Base-by-base conservation (phyloP, 148 eudicot species). In the Agrostemma githago region DNA sequence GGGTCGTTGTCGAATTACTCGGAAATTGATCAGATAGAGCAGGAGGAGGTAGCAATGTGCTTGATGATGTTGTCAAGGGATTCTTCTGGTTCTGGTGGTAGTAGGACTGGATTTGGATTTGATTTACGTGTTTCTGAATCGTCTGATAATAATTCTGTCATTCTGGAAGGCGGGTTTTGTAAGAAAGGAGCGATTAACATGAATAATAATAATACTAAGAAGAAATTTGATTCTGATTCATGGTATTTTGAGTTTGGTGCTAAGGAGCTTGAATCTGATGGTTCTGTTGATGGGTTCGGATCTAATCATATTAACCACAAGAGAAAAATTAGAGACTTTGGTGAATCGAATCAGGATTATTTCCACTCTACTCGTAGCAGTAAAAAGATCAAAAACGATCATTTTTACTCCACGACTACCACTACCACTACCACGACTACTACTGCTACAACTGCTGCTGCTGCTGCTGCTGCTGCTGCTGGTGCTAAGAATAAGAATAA, bases 61-160 rank as follows among this genome's bases (percentile, higher is more conserved):
- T 90, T 95, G 86, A 88, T 95, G 90, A 86, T 95, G 97, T 62
- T 95, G 56, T 92, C 93, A 65, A 87, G 86, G 85, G 98, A 94
- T 79, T 86, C 82, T 10, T 72, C 57, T 68, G 42, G 77, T 37
- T 7, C 15, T 66, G 46, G 19, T 43, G 46, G 74, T 46, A 64
- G 17, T 7, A 72, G 48, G 15, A 58, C 9, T 44, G 68, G 37
- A 43, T 46, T 9, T 46, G 69, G 43, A 44, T 62, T 79, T 51
- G 68, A 71, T 68, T 44, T 87, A 15, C 82, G 80, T 63, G 84
- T 79, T 68, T 82, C 81, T 6, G 98, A 92, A 60, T 88, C 96
- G 2, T 89, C 93, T 5, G 96, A 88, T 76, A 89, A 90, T 63
- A 85, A 86, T 73, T 94, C 97, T 14, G 92, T 87, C 41, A 84